These are phyloP conservation scores for Aspergillus jensenii DNA, from an alignment of 2,329 filamentous ascomycete species.

Conservation along the genomic window DNA sequence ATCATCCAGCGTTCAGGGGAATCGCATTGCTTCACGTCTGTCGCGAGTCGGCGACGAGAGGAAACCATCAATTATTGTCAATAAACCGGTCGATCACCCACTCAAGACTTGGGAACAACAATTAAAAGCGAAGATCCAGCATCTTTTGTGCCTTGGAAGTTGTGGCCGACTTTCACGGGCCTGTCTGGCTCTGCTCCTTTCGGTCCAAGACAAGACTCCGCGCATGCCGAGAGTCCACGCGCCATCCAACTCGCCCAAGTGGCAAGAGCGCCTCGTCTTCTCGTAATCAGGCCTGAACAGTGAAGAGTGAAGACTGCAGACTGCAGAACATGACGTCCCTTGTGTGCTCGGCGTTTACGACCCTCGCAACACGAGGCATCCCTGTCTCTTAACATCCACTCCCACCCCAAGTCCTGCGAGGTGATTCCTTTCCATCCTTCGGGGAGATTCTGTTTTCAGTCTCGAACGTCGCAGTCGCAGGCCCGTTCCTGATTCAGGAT, in stretches of 20 bases:
- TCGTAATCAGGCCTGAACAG: too few species aligned
- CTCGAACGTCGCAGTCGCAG: not conserved
- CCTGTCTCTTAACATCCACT: too few species aligned
- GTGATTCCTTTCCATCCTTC: too few species aligned
- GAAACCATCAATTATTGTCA: slow-evolving; percentile 4
- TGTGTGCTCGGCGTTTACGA: too few species aligned
- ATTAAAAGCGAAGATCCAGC: not conserved
- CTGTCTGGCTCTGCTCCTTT: not conserved
- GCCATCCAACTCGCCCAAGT: too few species aligned
- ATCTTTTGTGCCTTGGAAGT: not conserved
- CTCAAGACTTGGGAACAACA: slow-evolving; percentile 7
- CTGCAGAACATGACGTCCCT: too few species aligned
- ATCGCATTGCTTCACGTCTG: not conserved
- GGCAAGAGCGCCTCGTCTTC: too few species aligned
- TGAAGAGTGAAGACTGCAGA: too few species aligned
- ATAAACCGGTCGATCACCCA: slow-evolving; percentile 8
- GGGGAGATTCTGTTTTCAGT: not conserved
- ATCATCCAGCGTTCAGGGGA: not conserved
- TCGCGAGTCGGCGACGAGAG: not conserved
- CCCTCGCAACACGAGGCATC: too few species aligned
- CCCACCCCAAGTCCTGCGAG: not conserved
- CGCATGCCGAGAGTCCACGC: too few species aligned
- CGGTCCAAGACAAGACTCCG: not conserved
- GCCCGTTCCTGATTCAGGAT: not conserved
- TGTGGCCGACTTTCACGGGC: not conserved